Evolutionary conservation across 441 rosid genomes (phyloP).

Genomic region (Pelargonium citronellum): DNA sequence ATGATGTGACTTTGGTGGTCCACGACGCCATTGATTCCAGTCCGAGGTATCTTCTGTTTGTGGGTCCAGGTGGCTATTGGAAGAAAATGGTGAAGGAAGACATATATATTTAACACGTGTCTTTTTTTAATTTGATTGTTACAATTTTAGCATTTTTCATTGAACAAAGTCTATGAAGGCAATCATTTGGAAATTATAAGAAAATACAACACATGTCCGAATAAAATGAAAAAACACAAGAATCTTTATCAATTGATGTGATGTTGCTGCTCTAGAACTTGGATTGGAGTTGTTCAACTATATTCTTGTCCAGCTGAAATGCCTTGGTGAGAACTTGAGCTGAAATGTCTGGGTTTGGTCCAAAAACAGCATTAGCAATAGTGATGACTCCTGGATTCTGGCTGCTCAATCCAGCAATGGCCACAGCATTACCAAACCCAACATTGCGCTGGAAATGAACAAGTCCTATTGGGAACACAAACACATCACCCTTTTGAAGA

Average conservation of each 20-base stretch:
- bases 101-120: no score
- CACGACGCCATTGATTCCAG: no score
- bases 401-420: slow-evolving; percentile 22
- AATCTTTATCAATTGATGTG: neutral
- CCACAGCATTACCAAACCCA: slow-evolving; percentile 9
- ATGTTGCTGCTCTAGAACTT: slow-evolving; percentile 9
- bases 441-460: neutral
- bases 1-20: no score
- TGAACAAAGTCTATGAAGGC: no score
- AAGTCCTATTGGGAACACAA: slow-evolving; percentile 19
- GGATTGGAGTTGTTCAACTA: slow-evolving; percentile 3
- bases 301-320: slow-evolving; percentile 18
- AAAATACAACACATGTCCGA: no score
- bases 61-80: no score
- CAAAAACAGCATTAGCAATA: slow-evolving; percentile 19
- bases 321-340: slow-evolving; percentile 18
- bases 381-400: slow-evolving; percentile 13
- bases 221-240: neutral
- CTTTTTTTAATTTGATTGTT: no score
- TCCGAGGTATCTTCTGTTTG: no score
- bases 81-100: no score
- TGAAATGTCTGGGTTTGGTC: slow-evolving; percentile 7
- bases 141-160: no score
- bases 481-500: slow-evolving; percentile 17
- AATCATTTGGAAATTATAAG: no score